Base-by-base conservation (phyloP, 805 yeast species). In the Pichia nanzhaoensis region DNA sequence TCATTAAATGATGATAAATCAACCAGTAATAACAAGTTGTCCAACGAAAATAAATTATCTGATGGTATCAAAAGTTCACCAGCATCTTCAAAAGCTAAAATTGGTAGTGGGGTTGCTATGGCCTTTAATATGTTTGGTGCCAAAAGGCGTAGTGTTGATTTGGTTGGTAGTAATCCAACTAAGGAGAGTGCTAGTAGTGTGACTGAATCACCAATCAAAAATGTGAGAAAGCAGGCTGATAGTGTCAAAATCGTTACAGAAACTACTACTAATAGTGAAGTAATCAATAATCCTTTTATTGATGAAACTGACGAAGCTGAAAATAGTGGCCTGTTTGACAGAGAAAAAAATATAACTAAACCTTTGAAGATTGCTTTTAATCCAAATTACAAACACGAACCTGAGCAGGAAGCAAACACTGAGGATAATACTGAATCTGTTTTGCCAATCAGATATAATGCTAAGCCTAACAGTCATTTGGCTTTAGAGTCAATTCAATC, bases 81-180 rank as follows among this genome's bases (percentile, higher is more conserved):
- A 12, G 19, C 34, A 2, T 13, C 51, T 1, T 51, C 60, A 19
- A 54, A 60, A 22, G 48, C 51, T 1, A 56, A 51, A 39, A 36
- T 44, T 22, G 45, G 39, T 33, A n/a, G 36, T 27, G 34, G 47
- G 45, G 32, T 49, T 22, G 44, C 56, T 2, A 53, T 53, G 24
- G 61, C 59, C 2, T 58, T 62, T 43, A 60, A 58, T 22, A 60
- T 60, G 45, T 60, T 63, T 54, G 63, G 61, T 30, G 59, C 57
- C 1, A 63, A 48, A 21, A 59, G 63, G 49, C 55, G 58, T 31
- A 37, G 46, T n/a, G 34, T 24, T 31, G 46, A 39, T 19, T 28
- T 31, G 13, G 21, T 14, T 31, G 34, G 12, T 14, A 24, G 10
- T 24, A 24, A 24, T 24, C 9, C 10, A 6, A 7, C 28, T 7